Conservation (phyloP, 2,329 filamentous ascomycete genomes). For the Scytalidium sp. region DNA sequence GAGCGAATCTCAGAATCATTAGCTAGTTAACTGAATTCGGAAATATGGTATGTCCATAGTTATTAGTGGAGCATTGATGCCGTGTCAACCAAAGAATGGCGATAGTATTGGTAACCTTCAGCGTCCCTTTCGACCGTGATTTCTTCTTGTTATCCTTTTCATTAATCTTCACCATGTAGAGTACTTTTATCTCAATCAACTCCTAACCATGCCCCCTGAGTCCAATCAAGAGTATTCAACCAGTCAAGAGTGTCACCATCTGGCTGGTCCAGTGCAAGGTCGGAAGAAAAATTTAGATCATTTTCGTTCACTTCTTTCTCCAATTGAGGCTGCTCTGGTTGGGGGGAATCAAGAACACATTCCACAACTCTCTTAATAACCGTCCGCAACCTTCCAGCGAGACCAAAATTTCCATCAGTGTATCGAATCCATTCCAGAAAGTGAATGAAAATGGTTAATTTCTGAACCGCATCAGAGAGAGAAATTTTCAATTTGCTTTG, state of each 20-base stretch:
- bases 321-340: not conserved
- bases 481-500: conserved; percentile 15
- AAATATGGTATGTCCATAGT: too few relatives aligned
- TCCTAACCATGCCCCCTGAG: conserved; percentile 22
- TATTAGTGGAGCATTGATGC: too few relatives aligned
- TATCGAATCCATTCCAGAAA: conserved; percentile 28
- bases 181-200: conserved; percentile 9
- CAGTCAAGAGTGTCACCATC: conserved; percentile 21
- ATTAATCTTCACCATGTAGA: too few relatives aligned
- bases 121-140: too few relatives aligned
- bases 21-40: too few relatives aligned
- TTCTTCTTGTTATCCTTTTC: too few relatives aligned
- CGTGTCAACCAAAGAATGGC: too few relatives aligned
- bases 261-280: conserved; percentile 2
- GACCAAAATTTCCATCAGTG: conserved; percentile 25
- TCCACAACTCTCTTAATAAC: conserved; percentile 21
- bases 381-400: conserved; percentile 20
- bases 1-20: too few relatives aligned
- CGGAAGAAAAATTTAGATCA: conserved; percentile 12
- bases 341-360: conserved; percentile 16
- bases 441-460: conserved; percentile 25
- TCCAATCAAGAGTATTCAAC: conserved; percentile 27
- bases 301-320: not conserved
- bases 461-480: conserved; percentile 24
- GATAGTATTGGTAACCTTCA: too few relatives aligned